A percentile compares a stretch with the other conserved stretches of the same genome.
These are phyloP conservation scores for Asterella californica DNA, from an alignment of 225 moss, liverwort and hornwort species.

Conservation along the genomic window DNA sequence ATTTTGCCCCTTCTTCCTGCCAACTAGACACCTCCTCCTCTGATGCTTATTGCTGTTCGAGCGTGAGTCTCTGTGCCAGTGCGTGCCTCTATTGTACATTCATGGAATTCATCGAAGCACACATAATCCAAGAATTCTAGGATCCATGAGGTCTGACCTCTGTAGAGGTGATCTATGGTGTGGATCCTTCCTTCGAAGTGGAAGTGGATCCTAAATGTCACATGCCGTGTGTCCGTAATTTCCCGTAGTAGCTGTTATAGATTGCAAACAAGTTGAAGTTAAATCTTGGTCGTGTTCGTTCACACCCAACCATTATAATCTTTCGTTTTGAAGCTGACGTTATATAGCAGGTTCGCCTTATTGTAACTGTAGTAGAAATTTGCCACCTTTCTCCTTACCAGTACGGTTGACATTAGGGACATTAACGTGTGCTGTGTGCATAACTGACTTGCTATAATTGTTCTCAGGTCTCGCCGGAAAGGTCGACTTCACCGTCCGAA, in stretches of 20 bases:
- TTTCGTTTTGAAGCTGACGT: too few relatives aligned
- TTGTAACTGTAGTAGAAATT: neutral
- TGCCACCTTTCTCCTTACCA: neutral
- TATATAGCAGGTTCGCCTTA: too few relatives aligned
- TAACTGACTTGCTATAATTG: neutral
- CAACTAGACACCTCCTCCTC: neutral
- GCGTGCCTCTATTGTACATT: neutral
- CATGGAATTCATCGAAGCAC: neutral
- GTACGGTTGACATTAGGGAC: neutral
- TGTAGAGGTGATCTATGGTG: too few relatives aligned
- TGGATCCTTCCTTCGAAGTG: too few relatives aligned
- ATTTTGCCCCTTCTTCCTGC: neutral
- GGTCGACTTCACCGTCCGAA: slow-evolving; percentile 82
- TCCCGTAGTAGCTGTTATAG: too few relatives aligned
- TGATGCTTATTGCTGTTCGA: neutral
- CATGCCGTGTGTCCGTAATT: too few relatives aligned
- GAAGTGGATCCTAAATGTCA: too few relatives aligned
- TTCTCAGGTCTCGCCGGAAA: slow-evolving; percentile 70
- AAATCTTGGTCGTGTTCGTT: too few relatives aligned
- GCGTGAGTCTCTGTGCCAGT: neutral
- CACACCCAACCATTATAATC: too few relatives aligned
- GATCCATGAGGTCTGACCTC: too few relatives aligned
- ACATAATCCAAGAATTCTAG: neutral
- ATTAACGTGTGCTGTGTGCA: neutral
- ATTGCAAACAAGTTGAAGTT: too few relatives aligned